These are phyloP conservation scores for Rosa persica DNA, from an alignment of 306 rosid genomes.

Conservation along the genomic window DNA sequence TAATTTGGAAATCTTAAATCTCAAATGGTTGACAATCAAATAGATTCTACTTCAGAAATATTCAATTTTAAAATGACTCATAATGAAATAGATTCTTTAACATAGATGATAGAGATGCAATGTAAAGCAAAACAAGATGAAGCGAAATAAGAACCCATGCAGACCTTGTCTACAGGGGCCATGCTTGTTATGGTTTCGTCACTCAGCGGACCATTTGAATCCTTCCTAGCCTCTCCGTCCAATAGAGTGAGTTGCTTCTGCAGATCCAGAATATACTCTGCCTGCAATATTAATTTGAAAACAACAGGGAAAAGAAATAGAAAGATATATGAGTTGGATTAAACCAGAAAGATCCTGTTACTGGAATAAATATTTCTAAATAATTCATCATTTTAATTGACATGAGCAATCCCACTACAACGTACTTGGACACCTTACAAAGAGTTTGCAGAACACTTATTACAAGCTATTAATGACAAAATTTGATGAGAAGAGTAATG, in stretches of 20 bases:
- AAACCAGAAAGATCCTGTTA: neutral
- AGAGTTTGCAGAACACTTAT: neutral
- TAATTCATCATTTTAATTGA: neutral
- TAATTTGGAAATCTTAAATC: neutral
- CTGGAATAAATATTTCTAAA: neutral
- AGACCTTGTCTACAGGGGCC: slow-evolving; percentile 78
- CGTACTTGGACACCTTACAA: neutral
- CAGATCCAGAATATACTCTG: slow-evolving; percentile 83
- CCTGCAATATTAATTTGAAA: slow-evolving; percentile 49
- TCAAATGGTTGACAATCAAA: slow-evolving; percentile 14
- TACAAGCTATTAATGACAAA: neutral
- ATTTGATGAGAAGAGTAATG: neutral
- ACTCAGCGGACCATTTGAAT: slow-evolving; percentile 62
- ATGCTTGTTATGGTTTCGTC: slow-evolving; percentile 80
- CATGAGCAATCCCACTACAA: neutral
- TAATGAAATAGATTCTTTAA: neutral
- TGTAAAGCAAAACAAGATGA: neutral
- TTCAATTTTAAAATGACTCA: neutral
- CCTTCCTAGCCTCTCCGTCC: slow-evolving; percentile 79
- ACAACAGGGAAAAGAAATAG: neutral
- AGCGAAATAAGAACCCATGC: slow-evolving; percentile 21
- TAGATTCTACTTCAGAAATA: neutral
- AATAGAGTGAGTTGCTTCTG: slow-evolving; percentile 89
- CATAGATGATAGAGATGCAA: slow-evolving; percentile 24
- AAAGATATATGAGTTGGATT: neutral